These are phyloP conservation scores for Salix koriyanagi DNA, from an alignment of 345 rosid species.

Conservation along the genomic window DNA sequence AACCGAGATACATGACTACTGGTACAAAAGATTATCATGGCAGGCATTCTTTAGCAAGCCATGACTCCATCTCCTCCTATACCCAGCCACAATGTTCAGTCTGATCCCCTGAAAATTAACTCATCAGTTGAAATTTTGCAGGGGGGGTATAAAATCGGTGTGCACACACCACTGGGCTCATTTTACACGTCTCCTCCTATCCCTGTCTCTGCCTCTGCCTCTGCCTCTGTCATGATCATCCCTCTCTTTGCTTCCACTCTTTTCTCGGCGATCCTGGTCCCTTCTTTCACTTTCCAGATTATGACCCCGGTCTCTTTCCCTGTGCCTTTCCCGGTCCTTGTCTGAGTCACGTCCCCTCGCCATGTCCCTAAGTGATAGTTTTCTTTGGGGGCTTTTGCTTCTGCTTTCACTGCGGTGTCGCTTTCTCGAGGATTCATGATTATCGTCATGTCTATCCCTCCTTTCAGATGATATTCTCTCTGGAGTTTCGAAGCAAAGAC, in stretches of 20 bases:
- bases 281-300: constrained; percentile 46
- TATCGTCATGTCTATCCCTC: constrained; percentile 61
- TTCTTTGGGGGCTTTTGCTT: constrained; percentile 71
- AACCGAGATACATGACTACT: neutral
- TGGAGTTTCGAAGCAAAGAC: constrained; percentile 26
- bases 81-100: neutral
- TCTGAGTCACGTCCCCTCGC: constrained; percentile 28
- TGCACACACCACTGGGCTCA: neutral
- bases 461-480: constrained; percentile 53
- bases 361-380: constrained; percentile 31
- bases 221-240: constrained; percentile 52
- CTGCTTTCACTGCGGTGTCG: constrained; percentile 62
- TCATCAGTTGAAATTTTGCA: neutral
- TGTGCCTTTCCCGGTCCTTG: constrained; percentile 37
- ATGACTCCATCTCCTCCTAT: neutral
- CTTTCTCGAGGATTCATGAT: constrained; percentile 67
- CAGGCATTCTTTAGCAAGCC: neutral
- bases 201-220: constrained; percentile 63
- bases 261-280: constrained; percentile 55
- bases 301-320: constrained; percentile 47
- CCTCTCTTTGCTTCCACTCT: constrained; percentile 54
- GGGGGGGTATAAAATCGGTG: neutral
- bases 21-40: neutral
- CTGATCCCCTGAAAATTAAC: neutral
- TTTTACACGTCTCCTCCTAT: constrained; percentile 60